Percentiles rank a stretch among this genome's conserved stretches.
Conservation (phyloP, 768 basidiomycete genomes). For the Crepidotus variabilis region DNA sequence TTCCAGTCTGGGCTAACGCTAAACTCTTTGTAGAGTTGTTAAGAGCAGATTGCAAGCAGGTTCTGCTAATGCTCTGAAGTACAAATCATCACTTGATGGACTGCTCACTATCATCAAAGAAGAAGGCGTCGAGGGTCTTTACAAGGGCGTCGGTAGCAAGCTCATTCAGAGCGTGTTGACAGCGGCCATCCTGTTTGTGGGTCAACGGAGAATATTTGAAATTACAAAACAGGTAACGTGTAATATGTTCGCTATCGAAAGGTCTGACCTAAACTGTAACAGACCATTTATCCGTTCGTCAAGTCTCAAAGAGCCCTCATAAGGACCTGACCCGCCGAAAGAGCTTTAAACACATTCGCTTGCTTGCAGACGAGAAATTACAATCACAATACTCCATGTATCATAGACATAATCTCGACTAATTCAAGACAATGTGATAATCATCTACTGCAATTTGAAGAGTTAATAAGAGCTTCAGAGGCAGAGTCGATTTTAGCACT, state of each 20-base stretch:
- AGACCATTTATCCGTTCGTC: not conserved
- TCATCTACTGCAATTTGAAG: too few relatives aligned
- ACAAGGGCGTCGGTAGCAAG: constrained; percentile 86
- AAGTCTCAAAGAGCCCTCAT: not conserved
- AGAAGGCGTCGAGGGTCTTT: constrained; percentile 81
- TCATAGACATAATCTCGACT: too few relatives aligned
- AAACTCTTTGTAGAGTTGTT: constrained; percentile 44
- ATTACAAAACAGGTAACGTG: constrained; percentile 49
- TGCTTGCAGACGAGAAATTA: too few relatives aligned
- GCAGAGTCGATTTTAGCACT: not conserved
- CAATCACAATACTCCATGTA: too few relatives aligned
- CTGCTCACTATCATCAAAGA: constrained; percentile 72
- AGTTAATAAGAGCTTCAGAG: not conserved
- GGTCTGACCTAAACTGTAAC: not conserved
- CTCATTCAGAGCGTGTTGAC: constrained; percentile 90
- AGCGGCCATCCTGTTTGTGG: constrained; percentile 89
- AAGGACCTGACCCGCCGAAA: too few relatives aligned
- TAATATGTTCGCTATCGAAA: not conserved
- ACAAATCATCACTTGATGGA: constrained; percentile 75
- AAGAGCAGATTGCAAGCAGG: constrained; percentile 81
- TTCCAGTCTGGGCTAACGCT: not conserved
- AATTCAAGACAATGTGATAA: too few relatives aligned
- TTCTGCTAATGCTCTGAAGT: constrained; percentile 59
- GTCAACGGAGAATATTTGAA: constrained; percentile 80
- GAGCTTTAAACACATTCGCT: too few relatives aligned